Evolutionary conservation across 805 yeast species (phyloP), one percentile per base, ranked within the genome.

Genomic region (Debaryomyces maramus): DNA sequence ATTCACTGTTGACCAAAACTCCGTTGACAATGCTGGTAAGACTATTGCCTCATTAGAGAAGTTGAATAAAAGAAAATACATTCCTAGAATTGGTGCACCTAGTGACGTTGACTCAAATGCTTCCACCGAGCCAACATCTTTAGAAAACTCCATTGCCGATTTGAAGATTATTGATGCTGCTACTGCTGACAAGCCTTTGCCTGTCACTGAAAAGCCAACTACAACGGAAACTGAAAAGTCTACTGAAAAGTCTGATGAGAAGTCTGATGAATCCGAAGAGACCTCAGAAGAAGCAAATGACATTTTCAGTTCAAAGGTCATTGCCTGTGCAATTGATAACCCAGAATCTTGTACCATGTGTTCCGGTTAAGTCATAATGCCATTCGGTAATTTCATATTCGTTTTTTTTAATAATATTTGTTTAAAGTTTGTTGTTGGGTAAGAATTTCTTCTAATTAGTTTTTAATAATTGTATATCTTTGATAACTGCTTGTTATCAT

Each of bases 331-430:
- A 41, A 89, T 93, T 63, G 83, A 86, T 64, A 91, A 93, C 72
- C 97, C 97, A 44, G 98, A 88, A 71, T 81, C 98, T 36, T 91
- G 99, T 71, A 91, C 91, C 60, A 93, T 93, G 98, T 93, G 99
- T 75, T 91, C 98, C 44, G 98, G 98, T 73, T 93, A 70, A 66
- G 26, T 23, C 31, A 28, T 17, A 30, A 27, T 38, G 28, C 41
- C 17, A 27, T 30, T 40, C 31, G 31, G 21, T 17, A 29, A 21
- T 34, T 34, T 39, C 11, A 10, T 32, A 26, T 34, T 20, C 19
- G 9, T 22, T n/a, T 22, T 24, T n/a, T 24, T 24, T 24, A 24
- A 24, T 24, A n/a, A 24, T 38, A 21, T 17, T 24, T 10, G 28
- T 24, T 24, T 33, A 29, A 19, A 18, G 18, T 38, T 18, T 17